These are phyloP conservation scores for Avicennia marina DNA, from an alignment of 257 asterid species.

Conservation along the genomic window DNA sequence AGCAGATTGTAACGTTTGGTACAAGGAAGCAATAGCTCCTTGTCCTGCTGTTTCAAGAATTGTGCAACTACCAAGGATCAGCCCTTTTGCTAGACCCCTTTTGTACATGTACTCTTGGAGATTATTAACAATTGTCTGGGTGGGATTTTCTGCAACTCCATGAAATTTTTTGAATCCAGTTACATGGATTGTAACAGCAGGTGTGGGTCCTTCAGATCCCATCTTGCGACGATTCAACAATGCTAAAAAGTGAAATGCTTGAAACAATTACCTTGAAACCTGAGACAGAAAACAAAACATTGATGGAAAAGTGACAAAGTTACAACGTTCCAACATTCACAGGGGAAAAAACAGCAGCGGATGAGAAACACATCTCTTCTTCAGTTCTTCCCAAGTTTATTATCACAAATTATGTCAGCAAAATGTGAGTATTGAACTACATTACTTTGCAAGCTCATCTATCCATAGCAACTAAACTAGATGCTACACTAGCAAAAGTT, in stretches of 20 bases:
- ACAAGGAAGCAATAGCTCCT: constrained; percentile 76
- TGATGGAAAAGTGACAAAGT: constrained; percentile 7
- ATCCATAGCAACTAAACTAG: too few species aligned
- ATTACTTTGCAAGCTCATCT: too few species aligned
- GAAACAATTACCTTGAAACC: constrained; percentile 17
- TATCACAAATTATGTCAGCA: too few species aligned
- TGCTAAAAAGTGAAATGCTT: constrained; percentile 27
- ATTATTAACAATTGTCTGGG: constrained; percentile 75
- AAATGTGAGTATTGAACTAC: too few species aligned
- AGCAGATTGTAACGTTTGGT: constrained; percentile 74
- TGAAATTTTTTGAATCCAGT: constrained; percentile 92
- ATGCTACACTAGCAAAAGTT: background rate
- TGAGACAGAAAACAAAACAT: constrained; percentile 12
- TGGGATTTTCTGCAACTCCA: constrained; percentile 96
- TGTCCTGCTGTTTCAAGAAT: constrained; percentile 94
- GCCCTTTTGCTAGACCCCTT: constrained; percentile 75
- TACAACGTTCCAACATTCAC: too few species aligned
- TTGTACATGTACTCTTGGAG: constrained; percentile 68
- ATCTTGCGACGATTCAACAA: constrained; percentile 40
- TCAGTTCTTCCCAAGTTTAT: too few species aligned
- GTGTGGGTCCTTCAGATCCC: constrained; percentile 94
- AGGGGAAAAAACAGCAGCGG: too few species aligned
- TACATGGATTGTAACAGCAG: constrained; percentile 77
- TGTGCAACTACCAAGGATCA: constrained; percentile 79
- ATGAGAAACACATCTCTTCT: too few species aligned